Percentiles rank a stretch among this genome's conserved stretches.
Evolutionary conservation across 768 basidiomycete genomes (phyloP).

Genomic region (Chiua virens): DNA sequence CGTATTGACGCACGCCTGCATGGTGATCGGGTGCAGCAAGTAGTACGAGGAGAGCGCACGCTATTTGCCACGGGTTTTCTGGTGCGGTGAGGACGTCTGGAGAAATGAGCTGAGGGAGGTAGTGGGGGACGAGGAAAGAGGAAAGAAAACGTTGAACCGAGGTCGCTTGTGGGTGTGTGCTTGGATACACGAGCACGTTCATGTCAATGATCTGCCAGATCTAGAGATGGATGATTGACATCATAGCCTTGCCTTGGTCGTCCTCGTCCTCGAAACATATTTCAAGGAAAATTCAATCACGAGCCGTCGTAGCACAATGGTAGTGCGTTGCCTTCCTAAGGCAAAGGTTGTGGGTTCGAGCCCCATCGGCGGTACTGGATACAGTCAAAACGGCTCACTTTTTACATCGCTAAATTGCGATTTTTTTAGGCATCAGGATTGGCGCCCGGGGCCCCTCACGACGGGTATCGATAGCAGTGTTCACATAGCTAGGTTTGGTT

Average conservation of each 20-base stretch:
- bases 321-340: slow-evolving; percentile 41
- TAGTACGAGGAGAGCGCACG: slow-evolving; percentile 81
- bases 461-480: too few relatives aligned
- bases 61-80: slow-evolving; percentile 72
- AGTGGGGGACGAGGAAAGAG: slow-evolving; percentile 64
- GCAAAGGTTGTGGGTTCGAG: slow-evolving; percentile 40
- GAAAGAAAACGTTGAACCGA: slow-evolving; percentile 51
- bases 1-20: slow-evolving; percentile 54
- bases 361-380: slow-evolving; percentile 38
- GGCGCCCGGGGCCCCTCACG: too few relatives aligned
- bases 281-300: rapidly evolving
- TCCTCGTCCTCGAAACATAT: not conserved
- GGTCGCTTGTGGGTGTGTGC: slow-evolving; percentile 54
- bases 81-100: slow-evolving; percentile 53
- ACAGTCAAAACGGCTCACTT: slow-evolving; percentile 21
- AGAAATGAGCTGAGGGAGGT: slow-evolving; percentile 72
- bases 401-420: slow-evolving; percentile 1
- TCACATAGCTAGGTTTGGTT: too few relatives aligned
- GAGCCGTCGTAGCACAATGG: slow-evolving; percentile 41
- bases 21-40: slow-evolving; percentile 50
- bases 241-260: not conserved
- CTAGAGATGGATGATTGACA: too few relatives aligned
- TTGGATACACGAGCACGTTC: slow-evolving; percentile 77
- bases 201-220: slow-evolving; percentile 31
- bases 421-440: too few relatives aligned